Base-by-base conservation (phyloP, 2,329 filamentous ascomycete genomes). In the Akanthomyces uredinophilus region DNA sequence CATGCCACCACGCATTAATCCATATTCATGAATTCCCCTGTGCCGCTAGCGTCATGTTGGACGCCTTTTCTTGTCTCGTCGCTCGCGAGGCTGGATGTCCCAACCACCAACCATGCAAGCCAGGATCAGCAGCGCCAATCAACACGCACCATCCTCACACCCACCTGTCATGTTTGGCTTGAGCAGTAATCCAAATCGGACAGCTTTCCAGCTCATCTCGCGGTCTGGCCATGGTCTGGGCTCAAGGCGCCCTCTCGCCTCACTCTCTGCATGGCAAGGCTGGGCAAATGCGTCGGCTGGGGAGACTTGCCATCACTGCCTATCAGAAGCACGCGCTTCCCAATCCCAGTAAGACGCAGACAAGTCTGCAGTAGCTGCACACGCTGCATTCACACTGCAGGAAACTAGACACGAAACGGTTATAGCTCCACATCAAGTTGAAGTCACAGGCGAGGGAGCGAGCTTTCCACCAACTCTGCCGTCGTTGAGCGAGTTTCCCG, bases 51-150 rank as follows among this genome's bases (percentile, higher is more conserved):
- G 55, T 22, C 43, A 20, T 16, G 22, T 50, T 43, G 32, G 39
- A 27, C 20, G 41, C 43, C 49, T 54, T 41, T n/a, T 24, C 18
- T 35, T 35, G 32, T 6, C 32, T 35, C 32, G 32, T 50, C 44
- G 20, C 44, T 32, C 14, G 57, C 18, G 57, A 60, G 57, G 57
- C 57, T 57, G 39, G 24, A 44, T 46, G 24, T 60, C 47, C 44
- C 51, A 39, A 54, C 51, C 51, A 56, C 37, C 27, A 52, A 39
- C 16, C 56, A 22, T 29, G 24, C 56, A 51, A 14, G 22, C 14
- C n/a, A 50, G 20, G 32, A 6, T 29, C 10, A 11, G 49, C 14
- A 14, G 47, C 20, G 47, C 57, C 47, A 52, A 60, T 60, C 57
- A 60, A 8, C 20, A n/a, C n/a, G 13, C 49, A n/a, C 27, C n/a